Conservation (phyloP, 202 grass and related monocot genomes). For the Zizania palustris region DNA sequence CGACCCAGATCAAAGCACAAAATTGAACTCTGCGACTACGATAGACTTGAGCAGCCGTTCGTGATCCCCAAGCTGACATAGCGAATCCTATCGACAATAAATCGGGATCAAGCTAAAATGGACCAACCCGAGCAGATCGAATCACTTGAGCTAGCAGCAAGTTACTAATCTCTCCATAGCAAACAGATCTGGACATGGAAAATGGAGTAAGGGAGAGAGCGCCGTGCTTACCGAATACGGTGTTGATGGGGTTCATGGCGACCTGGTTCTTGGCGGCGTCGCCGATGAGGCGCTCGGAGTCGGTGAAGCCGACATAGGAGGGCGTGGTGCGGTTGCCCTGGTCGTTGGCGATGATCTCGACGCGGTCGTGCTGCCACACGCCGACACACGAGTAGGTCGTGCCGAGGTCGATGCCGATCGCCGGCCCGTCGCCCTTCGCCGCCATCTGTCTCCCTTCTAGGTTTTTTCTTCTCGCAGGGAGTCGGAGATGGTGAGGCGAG, state of each 20-base stretch:
- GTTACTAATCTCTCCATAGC: not conserved
- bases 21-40: no score
- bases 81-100: not conserved
- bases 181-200: constrained; percentile 21
- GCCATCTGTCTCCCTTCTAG: constrained; percentile 38
- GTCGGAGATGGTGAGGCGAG: not conserved
- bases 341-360: constrained; percentile 75
- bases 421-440: constrained; percentile 46
- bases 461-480: not conserved
- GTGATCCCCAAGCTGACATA: no score
- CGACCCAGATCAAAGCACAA: no score
- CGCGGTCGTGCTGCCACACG: constrained; percentile 67
- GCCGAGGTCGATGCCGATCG: constrained; percentile 63
- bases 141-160: no score
- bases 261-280: constrained; percentile 85
- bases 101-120: not conserved
- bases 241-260: constrained; percentile 80
- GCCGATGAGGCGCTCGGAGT: constrained; percentile 61
- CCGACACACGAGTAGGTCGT: constrained; percentile 53
- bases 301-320: constrained; percentile 75
- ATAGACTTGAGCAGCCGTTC: no score
- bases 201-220: not conserved
- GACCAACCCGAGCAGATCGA: not conserved
- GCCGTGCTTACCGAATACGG: constrained; percentile 65
- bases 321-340: constrained; percentile 72